These are phyloP conservation scores for Globisporangium okanoganense DNA, from an alignment of 352 stramenopile genomes.

Conservation along the genomic window DNA sequence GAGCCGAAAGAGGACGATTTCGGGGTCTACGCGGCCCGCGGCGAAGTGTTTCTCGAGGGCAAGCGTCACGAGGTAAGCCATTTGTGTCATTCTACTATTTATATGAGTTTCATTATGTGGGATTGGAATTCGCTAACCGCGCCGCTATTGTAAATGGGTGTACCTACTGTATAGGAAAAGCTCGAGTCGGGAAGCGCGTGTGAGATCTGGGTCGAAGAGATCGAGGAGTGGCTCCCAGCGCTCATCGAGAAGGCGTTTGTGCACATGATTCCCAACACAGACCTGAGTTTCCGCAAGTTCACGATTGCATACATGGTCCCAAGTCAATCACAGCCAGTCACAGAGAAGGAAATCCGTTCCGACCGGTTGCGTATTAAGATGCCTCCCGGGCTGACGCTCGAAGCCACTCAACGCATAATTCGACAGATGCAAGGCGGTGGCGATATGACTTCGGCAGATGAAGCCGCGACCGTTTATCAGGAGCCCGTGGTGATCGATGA, in stretches of 20 bases:
- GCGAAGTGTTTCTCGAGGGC: slow-evolving; percentile 76
- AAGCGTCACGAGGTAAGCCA: slow-evolving; percentile 54
- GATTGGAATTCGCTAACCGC: background rate
- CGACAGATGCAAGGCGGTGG: slow-evolving; percentile 29
- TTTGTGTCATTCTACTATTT: background rate
- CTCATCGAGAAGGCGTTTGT: slow-evolving; percentile 61
- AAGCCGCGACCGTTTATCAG: slow-evolving; percentile 5
- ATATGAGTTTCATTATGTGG: background rate
- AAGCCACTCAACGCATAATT: slow-evolving; percentile 63
- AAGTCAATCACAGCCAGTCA: slow-evolving; percentile 29
- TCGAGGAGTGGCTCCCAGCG: slow-evolving; percentile 72
- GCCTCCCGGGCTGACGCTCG: slow-evolving; percentile 54
- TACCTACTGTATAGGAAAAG: slow-evolving; percentile 23
- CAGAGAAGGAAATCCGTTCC: slow-evolving; percentile 41
- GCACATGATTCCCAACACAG: slow-evolving; percentile 65
- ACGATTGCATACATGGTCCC: slow-evolving; percentile 66
- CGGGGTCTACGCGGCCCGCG: slow-evolving; percentile 65
- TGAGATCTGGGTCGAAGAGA: slow-evolving; percentile 77
- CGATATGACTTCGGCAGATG: slow-evolving; percentile 19
- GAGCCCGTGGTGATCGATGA: slow-evolving; percentile 44
- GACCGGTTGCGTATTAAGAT: slow-evolving; percentile 71
- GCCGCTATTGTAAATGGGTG: background rate
- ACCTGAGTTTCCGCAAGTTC: slow-evolving; percentile 52
- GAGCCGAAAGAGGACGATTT: slow-evolving; percentile 50
- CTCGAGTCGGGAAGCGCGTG: slow-evolving; percentile 65